Base-by-base conservation (phyloP, 805 yeast genomes). In the Nakazawaea ernobii region DNA sequence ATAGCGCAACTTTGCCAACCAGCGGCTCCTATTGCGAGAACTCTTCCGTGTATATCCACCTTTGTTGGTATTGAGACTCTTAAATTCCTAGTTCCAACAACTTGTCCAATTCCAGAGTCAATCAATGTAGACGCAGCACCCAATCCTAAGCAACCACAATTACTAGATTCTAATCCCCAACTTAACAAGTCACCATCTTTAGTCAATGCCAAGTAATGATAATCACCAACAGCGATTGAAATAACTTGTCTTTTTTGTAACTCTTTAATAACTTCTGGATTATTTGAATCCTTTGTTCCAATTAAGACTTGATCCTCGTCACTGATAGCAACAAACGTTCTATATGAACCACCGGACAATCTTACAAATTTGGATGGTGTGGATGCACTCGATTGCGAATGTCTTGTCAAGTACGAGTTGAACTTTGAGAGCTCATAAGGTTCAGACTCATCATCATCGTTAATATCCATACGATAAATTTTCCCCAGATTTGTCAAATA, bases 1-100 rank as follows among this genome's bases (percentile, higher is more conserved):
- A 86, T 66, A 1, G 89, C 90, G 39, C 82, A 80, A 6, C 88
- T 76, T 49, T 86, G 94, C 92, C 92, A 86, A 1, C 94, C 95
- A 13, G 81, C 82, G 6, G 91, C 88, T 1, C 86, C 75, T 32
- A 84, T 73, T 0, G 82, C 80, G 17, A 84, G 61, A 58, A 83
- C 79, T 30, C 66, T 64, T 1, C 50, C 68, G 30, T 63, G 61
- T 1, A 68, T 48, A 2, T 62, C 53, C 6, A 77, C 63, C 40
- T 57, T 57, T 1, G 67, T 62, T 2, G 88, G 88, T 27, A 59
- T 66, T 1, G 54, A 52, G 1, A 71, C 59, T 13, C 49, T 50
- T 20, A 59, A 50, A 3, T 74, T 77, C 2, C 52, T 48, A 7
- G 42, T 49, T 4, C 47, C 38, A 2, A 52, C 29, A 2, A 55